Conservation (phyloP, 106 monocot genomes). For the Iris macrosiphon region DNA sequence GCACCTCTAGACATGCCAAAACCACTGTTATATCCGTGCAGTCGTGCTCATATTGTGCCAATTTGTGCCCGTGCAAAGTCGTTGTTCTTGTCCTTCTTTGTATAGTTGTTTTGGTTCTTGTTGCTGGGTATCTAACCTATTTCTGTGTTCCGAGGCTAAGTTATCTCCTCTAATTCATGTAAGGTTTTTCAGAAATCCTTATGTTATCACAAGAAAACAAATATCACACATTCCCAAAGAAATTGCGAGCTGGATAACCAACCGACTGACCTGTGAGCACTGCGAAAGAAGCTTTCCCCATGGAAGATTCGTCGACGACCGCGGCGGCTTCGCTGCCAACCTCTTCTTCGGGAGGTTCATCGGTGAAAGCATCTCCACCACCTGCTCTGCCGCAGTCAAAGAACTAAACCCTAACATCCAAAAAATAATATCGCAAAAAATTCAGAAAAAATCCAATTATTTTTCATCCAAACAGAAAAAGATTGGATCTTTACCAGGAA, state of each 20-base stretch:
- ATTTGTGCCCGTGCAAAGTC: too few relatives aligned
- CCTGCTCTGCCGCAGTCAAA: background rate
- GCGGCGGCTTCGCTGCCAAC: background rate
- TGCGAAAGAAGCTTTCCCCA: slow-evolving; percentile 10
- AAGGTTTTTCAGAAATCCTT: background rate
- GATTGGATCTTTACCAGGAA: background rate
- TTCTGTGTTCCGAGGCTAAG: background rate
- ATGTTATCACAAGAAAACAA: background rate
- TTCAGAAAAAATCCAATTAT: background rate
- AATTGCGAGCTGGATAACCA: too few relatives aligned
- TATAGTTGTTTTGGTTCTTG: too few relatives aligned
- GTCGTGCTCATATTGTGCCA: too few relatives aligned
- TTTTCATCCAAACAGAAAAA: background rate
- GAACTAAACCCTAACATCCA: background rate
- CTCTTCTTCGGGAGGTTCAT: background rate
- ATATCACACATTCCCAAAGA: background rate
- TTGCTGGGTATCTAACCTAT: background rate
- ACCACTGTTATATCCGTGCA: too few relatives aligned
- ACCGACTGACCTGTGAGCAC: slow-evolving; percentile 12
- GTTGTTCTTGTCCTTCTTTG: too few relatives aligned
- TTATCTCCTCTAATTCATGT: background rate
- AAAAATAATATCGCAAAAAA: background rate
- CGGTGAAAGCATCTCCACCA: background rate
- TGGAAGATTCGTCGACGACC: background rate
- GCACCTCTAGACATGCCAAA: too few relatives aligned